These are phyloP conservation scores for Pythium dissotocum DNA, from an alignment of 352 stramenopile genomes.

Conservation along the genomic window DNA sequence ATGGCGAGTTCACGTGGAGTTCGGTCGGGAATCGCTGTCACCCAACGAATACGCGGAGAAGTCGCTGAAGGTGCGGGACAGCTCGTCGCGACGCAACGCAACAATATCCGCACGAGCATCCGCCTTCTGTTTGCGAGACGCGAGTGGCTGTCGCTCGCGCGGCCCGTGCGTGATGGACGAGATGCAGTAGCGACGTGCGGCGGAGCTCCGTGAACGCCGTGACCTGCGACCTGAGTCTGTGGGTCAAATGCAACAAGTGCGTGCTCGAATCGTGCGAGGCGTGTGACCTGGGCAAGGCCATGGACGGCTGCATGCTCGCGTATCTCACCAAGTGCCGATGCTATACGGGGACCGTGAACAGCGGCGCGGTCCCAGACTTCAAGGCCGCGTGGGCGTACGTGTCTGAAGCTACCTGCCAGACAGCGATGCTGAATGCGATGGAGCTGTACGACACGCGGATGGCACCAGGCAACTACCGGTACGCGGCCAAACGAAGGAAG, in stretches of 20 bases:
- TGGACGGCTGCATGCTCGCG: slow-evolving; percentile 65
- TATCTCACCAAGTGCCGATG: slow-evolving; percentile 46
- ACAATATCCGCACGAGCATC: slow-evolving; percentile 65
- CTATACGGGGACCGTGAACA: slow-evolving; percentile 82
- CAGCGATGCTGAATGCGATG: slow-evolving; percentile 50
- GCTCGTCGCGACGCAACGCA: slow-evolving; percentile 45
- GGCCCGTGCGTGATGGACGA: slow-evolving; percentile 66
- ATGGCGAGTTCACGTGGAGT: too few species aligned
- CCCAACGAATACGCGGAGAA: slow-evolving; percentile 81
- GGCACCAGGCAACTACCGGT: slow-evolving; percentile 28
- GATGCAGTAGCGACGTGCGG: slow-evolving; percentile 49
- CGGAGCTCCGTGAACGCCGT: slow-evolving; percentile 38
- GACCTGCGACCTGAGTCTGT: slow-evolving; percentile 82
- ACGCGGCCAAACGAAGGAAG: slow-evolving; percentile 22
- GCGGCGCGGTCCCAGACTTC: slow-evolving; percentile 70
- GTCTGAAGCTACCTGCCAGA: slow-evolving; percentile 73
- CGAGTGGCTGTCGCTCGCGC: slow-evolving; percentile 77
- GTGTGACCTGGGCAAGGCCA: slow-evolving; percentile 59
- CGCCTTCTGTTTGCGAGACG: slow-evolving; percentile 70
- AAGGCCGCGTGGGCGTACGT: slow-evolving; percentile 85
- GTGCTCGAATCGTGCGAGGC: slow-evolving; percentile 45
- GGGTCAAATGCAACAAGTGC: slow-evolving; percentile 57
- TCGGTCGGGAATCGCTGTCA: slow-evolving; percentile 33
- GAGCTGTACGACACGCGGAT: slow-evolving; percentile 63
- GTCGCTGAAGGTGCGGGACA: slow-evolving; percentile 57